Conservation (phyloP, 1,139 yeast species). For the Hanseniaspora gamundiae region DNA sequence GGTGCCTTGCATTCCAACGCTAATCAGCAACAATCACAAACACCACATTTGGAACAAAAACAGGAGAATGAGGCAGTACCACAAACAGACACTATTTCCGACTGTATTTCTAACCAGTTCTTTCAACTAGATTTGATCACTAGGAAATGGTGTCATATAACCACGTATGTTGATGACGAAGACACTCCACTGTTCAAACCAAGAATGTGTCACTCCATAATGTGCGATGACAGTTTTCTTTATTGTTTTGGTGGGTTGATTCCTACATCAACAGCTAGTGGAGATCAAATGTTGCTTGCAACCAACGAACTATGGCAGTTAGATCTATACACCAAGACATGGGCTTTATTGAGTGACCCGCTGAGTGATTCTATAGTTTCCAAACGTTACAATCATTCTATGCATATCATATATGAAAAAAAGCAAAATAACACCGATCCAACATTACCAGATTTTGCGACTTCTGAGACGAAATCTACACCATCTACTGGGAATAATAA, state of each 20-base stretch:
- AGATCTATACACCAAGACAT: slow-evolving; percentile 35
- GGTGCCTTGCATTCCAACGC: slow-evolving; percentile 4
- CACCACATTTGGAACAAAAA: slow-evolving; percentile 10
- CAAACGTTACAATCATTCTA: slow-evolving; percentile 40
- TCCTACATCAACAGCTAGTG: slow-evolving; percentile 16
- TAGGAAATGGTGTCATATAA: slow-evolving; percentile 41
- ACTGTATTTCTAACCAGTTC: slow-evolving; percentile 43
- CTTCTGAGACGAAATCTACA: not conserved
- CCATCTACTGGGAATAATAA: not conserved
- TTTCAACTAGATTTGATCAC: slow-evolving; percentile 47
- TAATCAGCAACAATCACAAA: too few relatives aligned
- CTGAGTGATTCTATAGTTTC: slow-evolving; percentile 24
- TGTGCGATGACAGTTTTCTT: slow-evolving; percentile 36
- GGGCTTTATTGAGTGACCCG: slow-evolving; percentile 38
- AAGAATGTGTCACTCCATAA: slow-evolving; percentile 47
- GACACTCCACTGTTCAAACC: slow-evolving; percentile 33
- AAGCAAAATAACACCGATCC: not conserved
- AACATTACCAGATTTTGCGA: not conserved
- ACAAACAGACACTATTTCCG: slow-evolving; percentile 23
- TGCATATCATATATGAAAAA: slow-evolving; percentile 32
- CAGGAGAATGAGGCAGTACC: slow-evolving; percentile 16
- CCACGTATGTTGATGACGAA: slow-evolving; percentile 12
- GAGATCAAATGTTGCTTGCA: slow-evolving; percentile 30
- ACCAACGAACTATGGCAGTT: slow-evolving; percentile 59
- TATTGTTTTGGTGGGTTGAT: slow-evolving; percentile 54